These are phyloP conservation scores for Calonectria naviculata DNA, from an alignment of 2,329 filamentous ascomycete species.

Conservation along the genomic window DNA sequence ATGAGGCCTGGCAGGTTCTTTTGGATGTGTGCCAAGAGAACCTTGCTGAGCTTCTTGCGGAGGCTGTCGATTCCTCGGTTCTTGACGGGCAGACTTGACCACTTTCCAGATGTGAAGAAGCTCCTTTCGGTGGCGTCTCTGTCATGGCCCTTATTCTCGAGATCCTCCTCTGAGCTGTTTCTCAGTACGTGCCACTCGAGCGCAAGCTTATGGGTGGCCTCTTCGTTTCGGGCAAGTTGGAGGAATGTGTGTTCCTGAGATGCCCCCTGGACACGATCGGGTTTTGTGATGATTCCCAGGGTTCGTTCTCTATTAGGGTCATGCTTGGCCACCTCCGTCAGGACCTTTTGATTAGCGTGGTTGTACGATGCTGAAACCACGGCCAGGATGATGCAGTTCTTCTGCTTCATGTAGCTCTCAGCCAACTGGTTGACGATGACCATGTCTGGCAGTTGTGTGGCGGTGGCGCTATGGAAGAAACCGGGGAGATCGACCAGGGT, in stretches of 20 bases:
- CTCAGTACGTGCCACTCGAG: conserved; percentile 64
- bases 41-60: conserved; percentile 46
- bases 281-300: conserved; percentile 14
- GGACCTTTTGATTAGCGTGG: conserved; percentile 29
- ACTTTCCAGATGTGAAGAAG: conserved; percentile 46
- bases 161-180: conserved; percentile 54
- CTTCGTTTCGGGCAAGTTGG: conserved; percentile 41
- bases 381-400: conserved; percentile 13
- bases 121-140: conserved; percentile 44
- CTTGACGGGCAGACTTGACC: conserved; percentile 43
- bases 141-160: conserved; percentile 9
- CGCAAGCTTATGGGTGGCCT: conserved; percentile 40
- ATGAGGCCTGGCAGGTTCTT: conserved; percentile 40
- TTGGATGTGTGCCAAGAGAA: conserved; percentile 44
- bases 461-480: conserved; percentile 41
- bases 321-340: conserved; percentile 39
- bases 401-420: conserved; percentile 7
- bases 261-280: conserved; percentile 29
- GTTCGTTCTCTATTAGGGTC: conserved; percentile 12
- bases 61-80: conserved; percentile 46
- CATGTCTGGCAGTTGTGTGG: background rate
- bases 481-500: conserved; percentile 21
- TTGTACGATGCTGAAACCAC: conserved; percentile 9
- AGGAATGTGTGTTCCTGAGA: conserved; percentile 49
- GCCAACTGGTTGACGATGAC: background rate